Evolutionary conservation across 192 early-diverging fungal genomes (phyloP).

Genomic region (Coemansia sp.): DNA sequence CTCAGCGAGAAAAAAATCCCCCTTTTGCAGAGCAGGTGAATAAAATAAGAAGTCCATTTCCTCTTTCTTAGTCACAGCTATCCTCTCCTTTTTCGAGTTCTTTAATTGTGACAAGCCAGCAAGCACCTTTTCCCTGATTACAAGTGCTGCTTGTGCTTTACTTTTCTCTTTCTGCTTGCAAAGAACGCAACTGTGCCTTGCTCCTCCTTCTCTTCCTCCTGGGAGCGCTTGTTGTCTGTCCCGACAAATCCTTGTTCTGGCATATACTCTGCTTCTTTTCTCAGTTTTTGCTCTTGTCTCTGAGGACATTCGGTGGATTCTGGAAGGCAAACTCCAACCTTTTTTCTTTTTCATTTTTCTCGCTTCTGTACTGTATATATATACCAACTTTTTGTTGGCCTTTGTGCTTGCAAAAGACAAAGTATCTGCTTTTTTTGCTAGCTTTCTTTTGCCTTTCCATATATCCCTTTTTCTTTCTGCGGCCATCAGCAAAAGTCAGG

Average conservation of each 20-base stretch:
- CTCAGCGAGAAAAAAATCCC: constrained; percentile 22
- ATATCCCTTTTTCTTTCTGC: constrained; percentile 7
- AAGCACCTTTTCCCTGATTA: not conserved
- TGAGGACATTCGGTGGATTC: not conserved
- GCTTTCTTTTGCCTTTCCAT: constrained; percentile 5
- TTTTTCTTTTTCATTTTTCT: not conserved
- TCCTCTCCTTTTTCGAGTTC: not conserved
- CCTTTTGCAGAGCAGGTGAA: constrained; percentile 5
- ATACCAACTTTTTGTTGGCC: not conserved
- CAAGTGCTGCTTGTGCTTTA: not conserved
- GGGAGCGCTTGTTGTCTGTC: not conserved
- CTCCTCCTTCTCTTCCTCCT: not conserved
- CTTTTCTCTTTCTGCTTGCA: not conserved
- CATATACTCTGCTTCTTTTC: not conserved
- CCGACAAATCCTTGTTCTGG: no score
- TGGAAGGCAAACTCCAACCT: not conserved
- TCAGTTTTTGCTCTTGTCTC: not conserved
- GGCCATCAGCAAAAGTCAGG: not conserved
- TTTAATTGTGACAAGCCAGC: not conserved
- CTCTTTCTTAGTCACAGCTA: not conserved
- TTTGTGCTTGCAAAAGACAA: constrained; percentile 13
- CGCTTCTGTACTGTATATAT: constrained; percentile 6
- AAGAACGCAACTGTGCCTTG: not conserved
- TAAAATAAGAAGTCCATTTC: not conserved
- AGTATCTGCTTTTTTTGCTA: not conserved